These are phyloP conservation scores for Hypomontagnella monticulosa DNA, from an alignment of 495 filamentous ascomycete genomes.

Conservation along the genomic window DNA sequence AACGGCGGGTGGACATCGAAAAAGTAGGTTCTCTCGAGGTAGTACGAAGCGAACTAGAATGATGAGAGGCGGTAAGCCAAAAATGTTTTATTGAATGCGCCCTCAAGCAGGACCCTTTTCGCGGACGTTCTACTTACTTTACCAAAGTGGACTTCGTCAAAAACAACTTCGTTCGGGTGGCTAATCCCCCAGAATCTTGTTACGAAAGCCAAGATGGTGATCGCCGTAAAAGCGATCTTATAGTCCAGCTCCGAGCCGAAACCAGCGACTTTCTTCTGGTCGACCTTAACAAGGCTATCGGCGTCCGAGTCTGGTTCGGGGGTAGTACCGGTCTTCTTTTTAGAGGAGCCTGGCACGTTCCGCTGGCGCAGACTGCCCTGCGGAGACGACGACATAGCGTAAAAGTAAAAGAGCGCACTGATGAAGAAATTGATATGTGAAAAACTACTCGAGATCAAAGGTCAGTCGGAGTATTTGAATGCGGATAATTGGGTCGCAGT, in stretches of 20 bases:
- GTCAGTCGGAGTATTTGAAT: conserved; percentile 24
- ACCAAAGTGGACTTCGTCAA: conserved; percentile 99
- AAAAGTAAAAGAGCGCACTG: conserved; percentile 37
- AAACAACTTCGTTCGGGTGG: conserved; percentile 96
- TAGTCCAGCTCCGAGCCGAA: conserved; percentile 78
- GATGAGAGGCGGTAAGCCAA: conserved; percentile 25
- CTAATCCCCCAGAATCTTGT: conserved; percentile 95
- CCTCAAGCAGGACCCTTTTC: background rate
- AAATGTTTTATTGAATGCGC: background rate
- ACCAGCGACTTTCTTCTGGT: conserved; percentile 32
- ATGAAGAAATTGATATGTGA: conserved; percentile 24
- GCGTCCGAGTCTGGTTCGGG: conserved; percentile 56
- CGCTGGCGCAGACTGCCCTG: conserved; percentile 65
- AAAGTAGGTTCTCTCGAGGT: conserved; percentile 97
- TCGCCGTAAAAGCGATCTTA: conserved; percentile 77
- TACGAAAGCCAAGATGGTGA: conserved; percentile 85
- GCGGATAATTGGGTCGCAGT: conserved; percentile 24
- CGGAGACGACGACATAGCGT: conserved; percentile 55
- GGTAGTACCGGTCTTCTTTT: conserved; percentile 53
- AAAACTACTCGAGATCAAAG: conserved; percentile 14
- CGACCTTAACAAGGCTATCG: conserved; percentile 52
- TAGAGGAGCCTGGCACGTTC: conserved; percentile 55
- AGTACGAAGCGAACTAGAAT: conserved; percentile 90
- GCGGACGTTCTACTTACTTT: conserved; percentile 71
- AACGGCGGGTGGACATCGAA: conserved; percentile 99